Conservation (phyloP, 1,284 basidiomycete genomes). For the Cryptococcus jaspeensis region DNA sequence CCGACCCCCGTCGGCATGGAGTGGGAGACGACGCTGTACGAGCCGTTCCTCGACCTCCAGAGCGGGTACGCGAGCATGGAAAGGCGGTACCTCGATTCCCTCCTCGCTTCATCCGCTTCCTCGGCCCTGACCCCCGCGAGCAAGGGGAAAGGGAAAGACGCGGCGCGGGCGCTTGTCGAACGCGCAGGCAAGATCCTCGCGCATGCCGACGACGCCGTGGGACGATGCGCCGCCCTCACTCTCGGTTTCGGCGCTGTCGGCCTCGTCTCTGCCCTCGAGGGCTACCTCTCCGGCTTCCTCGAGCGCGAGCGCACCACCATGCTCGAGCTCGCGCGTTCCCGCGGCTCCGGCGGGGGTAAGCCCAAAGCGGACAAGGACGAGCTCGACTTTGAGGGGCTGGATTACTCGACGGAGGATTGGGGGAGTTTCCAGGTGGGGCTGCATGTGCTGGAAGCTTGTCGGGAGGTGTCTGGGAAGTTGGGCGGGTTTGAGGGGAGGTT, state of each 20-base stretch:
- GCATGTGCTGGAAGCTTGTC: conserved; percentile 75
- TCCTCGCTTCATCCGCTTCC: conserved; percentile 54
- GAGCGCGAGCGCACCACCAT: conserved; percentile 56
- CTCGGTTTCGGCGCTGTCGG: conserved; percentile 78
- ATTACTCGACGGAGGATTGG: conserved; percentile 86
- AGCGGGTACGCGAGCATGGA: conserved; percentile 76
- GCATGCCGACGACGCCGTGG: conserved; percentile 73
- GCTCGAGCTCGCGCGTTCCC: conserved; percentile 12
- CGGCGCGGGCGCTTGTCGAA: conserved; percentile 63
- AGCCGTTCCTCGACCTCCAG: conserved; percentile 87
- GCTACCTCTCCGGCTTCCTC: conserved; percentile 66
- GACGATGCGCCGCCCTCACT: conserved; percentile 73
- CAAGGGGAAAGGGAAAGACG: conserved; percentile 9
- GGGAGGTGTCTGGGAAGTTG: conserved; percentile 67
- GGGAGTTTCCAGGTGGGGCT: conserved; percentile 74
- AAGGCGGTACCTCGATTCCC: conserved; percentile 62
- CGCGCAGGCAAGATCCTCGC: conserved; percentile 68
- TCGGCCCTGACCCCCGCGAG: conserved; percentile 40
- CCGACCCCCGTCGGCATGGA: conserved; percentile 15
- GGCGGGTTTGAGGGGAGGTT: conserved; percentile 67
- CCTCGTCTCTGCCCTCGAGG: conserved; percentile 70
- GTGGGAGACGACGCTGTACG: conserved; percentile 87
- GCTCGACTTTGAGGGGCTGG: conserved; percentile 52
- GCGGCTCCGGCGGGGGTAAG: not conserved
- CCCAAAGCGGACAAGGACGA: conserved; percentile 23